Base-by-base conservation (phyloP, 192 early-diverging fungal species). In the Chytriomyces confervae region DNA sequence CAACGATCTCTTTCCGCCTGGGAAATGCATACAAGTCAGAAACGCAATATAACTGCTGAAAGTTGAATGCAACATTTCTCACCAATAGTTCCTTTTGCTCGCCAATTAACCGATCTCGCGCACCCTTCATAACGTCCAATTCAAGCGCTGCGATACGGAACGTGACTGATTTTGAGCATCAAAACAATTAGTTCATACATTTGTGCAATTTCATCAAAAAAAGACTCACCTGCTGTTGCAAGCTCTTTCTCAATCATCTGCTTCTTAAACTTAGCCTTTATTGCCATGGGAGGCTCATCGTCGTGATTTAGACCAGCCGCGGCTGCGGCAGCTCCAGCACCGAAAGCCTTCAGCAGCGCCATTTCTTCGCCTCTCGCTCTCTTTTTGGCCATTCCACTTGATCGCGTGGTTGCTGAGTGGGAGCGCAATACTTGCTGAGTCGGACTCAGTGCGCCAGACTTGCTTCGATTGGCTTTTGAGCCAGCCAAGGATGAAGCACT, bases 171-270 rank as follows among this genome's bases (percentile, higher is more conserved):
- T 20, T 20, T n/a, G 2, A 13, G 6, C 24, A 13, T 43, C 5
- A n/a, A 65, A 65, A 13, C 6, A n/a, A n/a, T 24, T 36, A 65
- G 27, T 36, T 36, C 36, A 36, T 36, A 4, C 36, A 36, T 36
- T 36, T 36, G 36, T 36, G 24, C 24, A 27, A 36, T 36, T 36
- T 36, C 36, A 36, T 4, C 36, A 36, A 36, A 36, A 10, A 62
- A 10, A 24, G 3, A 62, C 60, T n/a, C 53, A 73, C 77, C 77
- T 9, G 76, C 75, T 5, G 81, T 44, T 13, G 67, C 69, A 1
- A 88, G 61, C 62, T 88, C 86, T 68, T 88, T 84, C 16, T 88
- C 86, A 62, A 88, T 69, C 84, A 88, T 79, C 60, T 86, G 81
- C 72, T 84, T 85, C 72, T 83, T 85, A 62, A 88, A 79, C 64